Base-by-base conservation (phyloP, 768 basidiomycete species). In the Suillus subaureus region DNA sequence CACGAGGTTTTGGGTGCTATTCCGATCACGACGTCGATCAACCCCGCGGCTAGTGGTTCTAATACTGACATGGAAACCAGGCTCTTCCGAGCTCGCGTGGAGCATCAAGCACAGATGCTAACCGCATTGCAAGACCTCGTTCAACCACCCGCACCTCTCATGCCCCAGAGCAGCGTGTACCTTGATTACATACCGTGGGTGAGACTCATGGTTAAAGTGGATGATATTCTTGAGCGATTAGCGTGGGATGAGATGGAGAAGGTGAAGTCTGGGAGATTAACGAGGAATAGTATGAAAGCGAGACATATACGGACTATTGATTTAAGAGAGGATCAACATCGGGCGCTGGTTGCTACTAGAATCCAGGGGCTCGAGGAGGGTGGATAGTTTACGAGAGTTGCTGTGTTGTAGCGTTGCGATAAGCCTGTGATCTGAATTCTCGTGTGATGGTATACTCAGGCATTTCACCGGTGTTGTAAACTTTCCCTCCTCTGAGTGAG, bases 121-220 rank as follows among this genome's bases (percentile, higher is more conserved):
- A 77, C 77, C 65, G 82, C 84, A 71, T 75, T 92, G 69, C 78
- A 81, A 64, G 79, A 80, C 65, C 70, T 87, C 51, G 79, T 88
- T 67, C 80, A 81, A 21, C 72, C 78, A 62, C 74, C 79, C 23
- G 73, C 77, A 35, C 77, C 83, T 62, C 66, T 81, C 51, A 77
- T 85, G 72, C 82, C 84, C 15, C 79, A 83, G 57, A 71, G 72
- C 23, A 77, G 78, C 45, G 76, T 90, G 65, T 83, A 85, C 70
- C 74, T 89, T 72, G 92, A 96, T 57, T 91, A 93, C 76, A 78
- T 86, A 69, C 90, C 94, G 39, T 85, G 83, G 77, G 79, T 94
- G 58, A 81, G 89, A 65, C 71, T 78, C 66, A 90, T 96, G 74
- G 86, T 91, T 47, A 76, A 65, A 33, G 83, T 78, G 43, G 94